Percentiles rank a stretch among this genome's conserved stretches.
phyloP scores from a whole-genome alignment of 345 rosid species.

The Firmiana major region DNA sequence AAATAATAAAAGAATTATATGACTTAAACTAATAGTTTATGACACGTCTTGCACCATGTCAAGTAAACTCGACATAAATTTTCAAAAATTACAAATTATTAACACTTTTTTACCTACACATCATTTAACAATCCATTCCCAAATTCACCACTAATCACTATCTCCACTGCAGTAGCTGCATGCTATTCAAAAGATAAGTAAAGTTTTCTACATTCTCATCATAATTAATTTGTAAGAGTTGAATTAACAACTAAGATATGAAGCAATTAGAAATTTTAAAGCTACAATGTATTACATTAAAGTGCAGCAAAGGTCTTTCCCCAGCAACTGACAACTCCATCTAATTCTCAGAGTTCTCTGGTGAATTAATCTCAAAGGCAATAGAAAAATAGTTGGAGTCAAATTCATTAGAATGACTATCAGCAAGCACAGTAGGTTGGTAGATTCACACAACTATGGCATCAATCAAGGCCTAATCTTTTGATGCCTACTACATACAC shows the following conservation, averaged over 20 bases:
- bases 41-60: neutral
- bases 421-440: conserved; percentile 37
- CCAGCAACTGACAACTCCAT: conserved; percentile 71
- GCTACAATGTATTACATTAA: conserved; percentile 43
- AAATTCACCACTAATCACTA: conserved; percentile 92
- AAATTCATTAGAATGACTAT: conserved; percentile 43
- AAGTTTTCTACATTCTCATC: conserved; percentile 5
- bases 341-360: conserved; percentile 72
- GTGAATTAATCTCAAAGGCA: conserved; percentile 35
- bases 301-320: conserved; percentile 76
- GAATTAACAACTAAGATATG: conserved; percentile 8
- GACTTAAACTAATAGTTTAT: neutral
- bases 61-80: neutral
- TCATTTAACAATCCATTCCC: conserved; percentile 79
- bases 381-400: conserved; percentile 45
- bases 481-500: too few species aligned
- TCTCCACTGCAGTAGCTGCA: conserved; percentile 80
- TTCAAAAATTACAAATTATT: neutral
- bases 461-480: too few species aligned
- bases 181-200: conserved; percentile 44
- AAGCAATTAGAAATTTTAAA: neutral
- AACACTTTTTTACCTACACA: conserved; percentile 61
- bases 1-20: neutral
- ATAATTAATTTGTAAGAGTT: neutral
- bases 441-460: too few species aligned